Conservation (phyloP, 192 early-diverging fungal species). For the Piromyces finnis region DNA sequence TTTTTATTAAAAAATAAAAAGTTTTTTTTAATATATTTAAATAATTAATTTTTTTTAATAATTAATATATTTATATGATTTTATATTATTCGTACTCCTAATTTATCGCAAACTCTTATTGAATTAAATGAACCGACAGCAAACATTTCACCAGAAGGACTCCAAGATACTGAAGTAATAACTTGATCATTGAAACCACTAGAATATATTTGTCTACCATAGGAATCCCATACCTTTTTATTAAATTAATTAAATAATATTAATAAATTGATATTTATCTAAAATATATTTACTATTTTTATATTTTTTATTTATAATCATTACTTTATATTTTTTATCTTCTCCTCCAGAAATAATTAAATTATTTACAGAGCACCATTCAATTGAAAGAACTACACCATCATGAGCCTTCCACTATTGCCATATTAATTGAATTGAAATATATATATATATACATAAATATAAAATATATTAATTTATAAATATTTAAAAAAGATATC, state of each 20-base stretch:
- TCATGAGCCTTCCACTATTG: conserved; percentile 48
- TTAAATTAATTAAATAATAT: too few species aligned
- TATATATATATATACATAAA: too few species aligned
- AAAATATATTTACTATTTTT: not conserved
- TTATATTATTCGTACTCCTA: conserved; percentile 13
- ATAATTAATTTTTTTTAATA: too few species aligned
- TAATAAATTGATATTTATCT: too few species aligned
- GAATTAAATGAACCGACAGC: conserved; percentile 31
- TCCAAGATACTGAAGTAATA: conserved; percentile 32
- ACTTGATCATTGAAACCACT: conserved; percentile 23
- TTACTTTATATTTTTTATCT: conserved; percentile 36
- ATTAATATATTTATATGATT: not conserved
- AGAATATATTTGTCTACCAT: conserved; percentile 29
- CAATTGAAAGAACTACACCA: conserved; percentile 28
- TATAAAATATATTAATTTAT: too few species aligned
- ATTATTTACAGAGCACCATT: conserved; percentile 32
- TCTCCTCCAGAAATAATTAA: conserved; percentile 40
- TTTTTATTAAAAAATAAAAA: too few species aligned
- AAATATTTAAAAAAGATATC: too few species aligned
- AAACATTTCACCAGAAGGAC: conserved; percentile 36
- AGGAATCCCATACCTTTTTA: conserved; percentile 30
- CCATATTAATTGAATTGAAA: too few species aligned
- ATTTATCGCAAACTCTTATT: conserved; percentile 30
- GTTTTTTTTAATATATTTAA: too few species aligned
- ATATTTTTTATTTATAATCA: conserved; percentile 3